Base-by-base conservation (phyloP, 2,329 filamentous ascomycete genomes). In the Pseudogymnoascus sp. region DNA sequence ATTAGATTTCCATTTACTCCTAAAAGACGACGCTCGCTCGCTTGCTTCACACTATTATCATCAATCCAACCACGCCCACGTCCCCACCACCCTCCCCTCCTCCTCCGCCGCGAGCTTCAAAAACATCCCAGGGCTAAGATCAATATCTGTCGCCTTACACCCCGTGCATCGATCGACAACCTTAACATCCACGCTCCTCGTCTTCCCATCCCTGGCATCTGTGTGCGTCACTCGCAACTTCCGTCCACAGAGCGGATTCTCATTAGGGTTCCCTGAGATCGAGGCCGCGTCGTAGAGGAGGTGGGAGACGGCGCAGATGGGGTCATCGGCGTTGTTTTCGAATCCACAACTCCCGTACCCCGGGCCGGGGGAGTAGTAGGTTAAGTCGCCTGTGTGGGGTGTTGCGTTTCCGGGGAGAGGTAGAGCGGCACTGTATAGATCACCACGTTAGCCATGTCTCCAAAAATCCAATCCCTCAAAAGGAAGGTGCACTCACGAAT, bases 281-380 rank as follows among this genome's bases (percentile, higher is more conserved):
- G 77, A 75, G 1, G 78, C 78, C 0, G 84, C 80, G 72, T 92
- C 88, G 70, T 84, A 93, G 3, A 89, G 71, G n/a, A 80, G 70
- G 69, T 87, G 83, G 1, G 87, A 88, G 0, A 93, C 80, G 0
- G 90, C 84, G 37, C 84, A 87, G 42, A 93, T 83, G 63, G 80
- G 71, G 63, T 91, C 87, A 6, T 72, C 74, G 6, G 79, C 77
- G 1, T 71, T 74, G 62, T 82, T 84, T 1, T 75, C 79, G 34
- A 81, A 74, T 4, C 89, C 90, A 71, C 90, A 93, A 0, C 89
- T 86, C 11, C 90, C 89, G 3, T 90, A 78, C 3, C 75, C 78
- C 0, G 87, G 83, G 8, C 75, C 78, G 0, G 88, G 83, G 16
- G 78, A 76, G 73, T 89, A 93, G 76, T 86, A 93, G 0, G 88